Evolutionary conservation across 345 rosid genomes (phyloP), one percentile per base, ranked within the genome.

Genomic region (Orychophragmus violaceus): DNA sequence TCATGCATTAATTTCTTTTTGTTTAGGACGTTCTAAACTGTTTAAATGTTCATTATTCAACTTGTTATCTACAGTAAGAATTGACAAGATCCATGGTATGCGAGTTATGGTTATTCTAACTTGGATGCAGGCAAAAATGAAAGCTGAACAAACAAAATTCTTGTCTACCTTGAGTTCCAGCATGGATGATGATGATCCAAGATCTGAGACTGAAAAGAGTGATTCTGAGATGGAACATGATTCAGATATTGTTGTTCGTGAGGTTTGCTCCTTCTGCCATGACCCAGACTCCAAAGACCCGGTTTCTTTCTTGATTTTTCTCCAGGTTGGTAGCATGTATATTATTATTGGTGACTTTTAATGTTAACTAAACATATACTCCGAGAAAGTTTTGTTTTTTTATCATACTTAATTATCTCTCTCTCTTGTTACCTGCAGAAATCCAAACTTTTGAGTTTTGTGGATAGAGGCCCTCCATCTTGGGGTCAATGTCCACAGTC

Each of bases 131-230:
- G 99, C 77, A 72, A 94, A 89, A 84, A 94, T 94, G 95, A 90
- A 80, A 82, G 97, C 88, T 27, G 99, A 94, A 77, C 99, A 94
- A 65, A 79, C 89, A 19, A 90, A 94, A 77, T 94, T 94, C 70
- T 78, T 88, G 79, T 87, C 87, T 14, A 80, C 79, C 80, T 71
- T 88, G 50, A 65, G 76, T 74, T 66, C 97, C 18, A 42, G 68
- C 68, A 62, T 19, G 18, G 83, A 72, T 74, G 85, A 69, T 73
- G 88, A 82, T 59, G 77, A 67, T 70, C 59, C 75, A 59, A 68
- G 71, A 39, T 77, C 84, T 66, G 82, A 66, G 46, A 50, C 74
- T 54, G 92, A 84, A 76, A 81, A 73, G 44, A 42, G 62, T 50
- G 74, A 66, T 56, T 75, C 81, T 69, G 90, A 74, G 13, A 44